Evolutionary conservation across 2,329 filamentous ascomycete genomes (phyloP).

Genomic region (Aspergillus persii): DNA sequence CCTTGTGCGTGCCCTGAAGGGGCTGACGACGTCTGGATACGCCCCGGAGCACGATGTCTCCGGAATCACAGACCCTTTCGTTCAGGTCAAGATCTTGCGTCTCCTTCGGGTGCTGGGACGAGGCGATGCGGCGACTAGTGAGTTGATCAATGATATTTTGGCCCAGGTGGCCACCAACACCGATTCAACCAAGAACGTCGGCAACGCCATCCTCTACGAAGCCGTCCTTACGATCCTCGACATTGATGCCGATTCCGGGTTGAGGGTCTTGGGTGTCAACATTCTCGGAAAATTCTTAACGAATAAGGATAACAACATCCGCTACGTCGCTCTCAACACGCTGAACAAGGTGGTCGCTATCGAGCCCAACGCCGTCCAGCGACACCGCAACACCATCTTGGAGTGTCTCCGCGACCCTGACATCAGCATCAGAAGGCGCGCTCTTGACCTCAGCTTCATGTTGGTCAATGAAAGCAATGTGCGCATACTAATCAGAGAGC

Average conservation of each 20-base stretch:
- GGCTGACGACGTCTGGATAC: conserved; percentile 90
- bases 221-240: conserved; percentile 95
- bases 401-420: conserved; percentile 96
- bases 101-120: conserved; percentile 81
- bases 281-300: conserved; percentile 97
- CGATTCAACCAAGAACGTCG: conserved; percentile 96
- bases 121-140: conserved; percentile 82
- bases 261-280: conserved; percentile 93
- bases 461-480: conserved; percentile 97
- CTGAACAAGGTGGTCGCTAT: conserved; percentile 97
- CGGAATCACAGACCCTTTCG: conserved; percentile 94
- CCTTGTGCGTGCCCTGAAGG: conserved; percentile 86
- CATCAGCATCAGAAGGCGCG: conserved; percentile 92
- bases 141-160: conserved; percentile 97
- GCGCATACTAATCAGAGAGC: conserved; percentile 84
- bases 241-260: conserved; percentile 93
- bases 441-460: conserved; percentile 96
- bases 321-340: conserved; percentile 96
- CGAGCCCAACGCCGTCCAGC: conserved; percentile 94
- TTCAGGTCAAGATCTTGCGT: conserved; percentile 93
- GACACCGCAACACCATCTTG: conserved; percentile 94
- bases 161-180: conserved; percentile 98
- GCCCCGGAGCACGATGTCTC: conserved; percentile 97
- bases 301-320: conserved; percentile 99
- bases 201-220: conserved; percentile 97